phyloP scores from a whole-genome alignment of 2,329 filamentous ascomycete genomes.

The Fusarium sp. region DNA sequence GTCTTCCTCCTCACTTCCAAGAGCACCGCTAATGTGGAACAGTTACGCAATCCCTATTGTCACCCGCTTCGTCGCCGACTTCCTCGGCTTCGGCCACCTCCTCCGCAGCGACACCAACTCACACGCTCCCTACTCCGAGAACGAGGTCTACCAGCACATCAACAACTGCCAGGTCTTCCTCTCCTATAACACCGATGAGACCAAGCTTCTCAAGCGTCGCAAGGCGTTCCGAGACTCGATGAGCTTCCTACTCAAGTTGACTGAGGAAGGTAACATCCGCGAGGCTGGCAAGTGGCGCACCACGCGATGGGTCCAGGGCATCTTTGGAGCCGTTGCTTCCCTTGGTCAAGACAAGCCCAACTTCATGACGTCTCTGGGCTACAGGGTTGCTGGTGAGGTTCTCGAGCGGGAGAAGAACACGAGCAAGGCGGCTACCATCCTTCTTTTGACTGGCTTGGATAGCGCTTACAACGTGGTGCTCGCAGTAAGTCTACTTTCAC shows the following conservation, averaged over 20 bases:
- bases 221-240: conserved; percentile 37
- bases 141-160: conserved; percentile 43
- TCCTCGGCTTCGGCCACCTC: conserved; percentile 36
- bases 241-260: conserved; percentile 19
- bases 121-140: conserved; percentile 22
- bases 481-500: background rate
- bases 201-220: conserved; percentile 37
- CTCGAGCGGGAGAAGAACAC: background rate
- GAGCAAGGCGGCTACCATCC: background rate
- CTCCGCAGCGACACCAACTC: conserved; percentile 14
- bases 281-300: conserved; percentile 20
- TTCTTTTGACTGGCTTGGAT: conserved; percentile 4
- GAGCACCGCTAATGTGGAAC: background rate
- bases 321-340: background rate
- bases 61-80: conserved; percentile 39
- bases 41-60: conserved; percentile 36
- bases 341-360: background rate
- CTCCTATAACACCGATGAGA: conserved; percentile 39
- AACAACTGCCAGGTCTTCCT: conserved; percentile 41
- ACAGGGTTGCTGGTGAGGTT: background rate
- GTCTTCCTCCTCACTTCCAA: background rate
- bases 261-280: conserved; percentile 24
- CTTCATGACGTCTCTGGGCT: background rate
- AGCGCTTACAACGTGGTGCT: conserved; percentile 5
- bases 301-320: background rate